Base-by-base conservation (phyloP, 2,329 filamentous ascomycete genomes). In the Chrysosporium queenslandicum region DNA sequence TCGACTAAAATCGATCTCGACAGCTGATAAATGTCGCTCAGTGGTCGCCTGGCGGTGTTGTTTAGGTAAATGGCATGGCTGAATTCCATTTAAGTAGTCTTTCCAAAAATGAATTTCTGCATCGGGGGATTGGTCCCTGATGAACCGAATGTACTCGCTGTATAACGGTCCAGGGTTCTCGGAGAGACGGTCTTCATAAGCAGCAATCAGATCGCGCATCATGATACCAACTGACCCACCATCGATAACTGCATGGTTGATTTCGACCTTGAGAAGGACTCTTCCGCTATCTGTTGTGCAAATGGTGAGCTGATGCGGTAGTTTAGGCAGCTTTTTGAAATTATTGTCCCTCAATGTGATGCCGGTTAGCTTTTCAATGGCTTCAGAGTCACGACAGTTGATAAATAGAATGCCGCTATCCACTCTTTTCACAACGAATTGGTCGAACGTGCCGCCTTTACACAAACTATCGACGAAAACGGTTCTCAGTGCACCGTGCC, bases 171-270 rank as follows among this genome's bases (percentile, higher is more conserved):
- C 55, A 21, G 51, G 41, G 3, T 48, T 50, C 21, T 34, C 37
- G 41, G 53, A 30, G 12, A 58, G 53, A 21, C 46, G 39, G 11
- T 53, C 40, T 32, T 56, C 55, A 11, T 74, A 74, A 4, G 66
- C 68, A 2, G 60, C 56, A 5, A 61, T 62, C 1, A 74, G 60
- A 52, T 74, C 72, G 8, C 62, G 60, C n/a, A 73, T 59, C 21
- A 74, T 57, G 49, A 72, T 68, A 4, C 68, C 63, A 23, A 74
- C 66, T 0, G 72, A 74, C 16, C 65, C 67, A 0, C 72, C 73
- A 56, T 75, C 73, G 50, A 66, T 68, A 52, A 75, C 68, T 14
- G 68, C 68, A 56, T 75, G 72, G 56, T 67, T 74, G 45, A 75
- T 68, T 43, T 74, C 71, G 14, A 74, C 59, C 43, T 68, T 68